These are phyloP conservation scores for Candida broadrunensis DNA, from an alignment of 805 yeast genomes.

Conservation along the genomic window DNA sequence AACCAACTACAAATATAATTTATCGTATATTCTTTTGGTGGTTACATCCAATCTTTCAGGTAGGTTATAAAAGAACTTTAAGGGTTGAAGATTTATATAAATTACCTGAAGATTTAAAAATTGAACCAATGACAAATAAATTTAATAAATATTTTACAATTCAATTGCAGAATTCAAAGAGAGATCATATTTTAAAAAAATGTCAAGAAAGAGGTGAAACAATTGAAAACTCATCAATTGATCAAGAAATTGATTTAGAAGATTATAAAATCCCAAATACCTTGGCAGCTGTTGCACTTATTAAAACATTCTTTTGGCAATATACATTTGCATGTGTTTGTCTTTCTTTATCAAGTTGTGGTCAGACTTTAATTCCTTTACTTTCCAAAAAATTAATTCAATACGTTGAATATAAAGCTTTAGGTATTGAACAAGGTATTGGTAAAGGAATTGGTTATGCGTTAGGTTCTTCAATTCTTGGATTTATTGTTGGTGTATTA, in stretches of 20 bases:
- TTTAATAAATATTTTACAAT: conserved; percentile 8
- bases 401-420: conserved; percentile 23
- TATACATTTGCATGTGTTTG: conserved; percentile 8
- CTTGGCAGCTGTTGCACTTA: conserved; percentile 13
- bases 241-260: conserved; percentile 17
- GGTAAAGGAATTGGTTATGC: conserved; percentile 35
- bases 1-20: conserved; percentile 25
- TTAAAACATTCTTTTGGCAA: conserved; percentile 23
- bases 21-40: conserved; percentile 56
- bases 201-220: conserved; percentile 19
- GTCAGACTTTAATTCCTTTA: conserved; percentile 12
- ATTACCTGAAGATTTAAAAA: conserved; percentile 27
- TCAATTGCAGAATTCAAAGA: conserved; percentile 8
- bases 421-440: conserved; percentile 12
- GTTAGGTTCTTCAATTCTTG: conserved; percentile 21
- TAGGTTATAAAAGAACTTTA: conserved; percentile 66
- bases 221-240: conserved; percentile 12
- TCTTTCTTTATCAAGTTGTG: conserved; percentile 3
- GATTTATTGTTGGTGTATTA: conserved; percentile 12
- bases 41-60: conserved; percentile 55
- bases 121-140: conserved; percentile 19
- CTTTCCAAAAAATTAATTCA: conserved; percentile 28
- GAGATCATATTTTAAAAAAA: conserved; percentile 17
- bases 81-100: conserved; percentile 54
- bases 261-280: conserved; percentile 21